Conservation (phyloP, 805 yeast genomes). For the Kluyveromyces dobzhanskii region DNA sequence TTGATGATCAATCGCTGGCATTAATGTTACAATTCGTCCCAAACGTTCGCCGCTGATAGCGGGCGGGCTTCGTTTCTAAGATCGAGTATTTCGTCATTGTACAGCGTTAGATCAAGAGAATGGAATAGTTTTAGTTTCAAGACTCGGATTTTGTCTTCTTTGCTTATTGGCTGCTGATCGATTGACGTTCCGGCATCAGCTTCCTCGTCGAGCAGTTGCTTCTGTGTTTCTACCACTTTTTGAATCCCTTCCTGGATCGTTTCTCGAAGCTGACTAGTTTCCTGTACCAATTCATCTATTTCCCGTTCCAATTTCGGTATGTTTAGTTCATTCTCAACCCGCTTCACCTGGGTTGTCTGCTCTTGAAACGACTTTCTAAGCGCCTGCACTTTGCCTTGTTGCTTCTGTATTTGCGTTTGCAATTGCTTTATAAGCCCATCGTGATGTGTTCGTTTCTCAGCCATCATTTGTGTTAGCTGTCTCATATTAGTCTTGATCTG, state of each 20-base stretch:
- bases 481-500: conserved; percentile 8
- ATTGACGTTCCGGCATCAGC: not conserved
- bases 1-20: too few relatives aligned
- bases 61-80: conserved; percentile 3
- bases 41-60: not conserved
- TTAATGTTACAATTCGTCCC: not conserved
- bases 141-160: conserved; percentile 22
- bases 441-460: conserved; percentile 6
- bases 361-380: conserved; percentile 9
- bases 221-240: conserved; percentile 3
- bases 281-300: conserved; percentile 9
- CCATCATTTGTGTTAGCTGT: conserved; percentile 8
- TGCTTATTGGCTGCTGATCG: not conserved
- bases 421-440: conserved; percentile 9
- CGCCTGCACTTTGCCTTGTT: conserved; percentile 10
- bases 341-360: conserved; percentile 14
- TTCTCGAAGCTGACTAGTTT: not conserved
- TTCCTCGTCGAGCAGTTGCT: not conserved
- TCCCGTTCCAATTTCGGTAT: conserved; percentile 12
- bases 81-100: conserved; percentile 25
- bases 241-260: conserved; percentile 1
- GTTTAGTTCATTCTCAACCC: conserved; percentile 12
- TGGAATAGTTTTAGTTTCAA: conserved; percentile 53
- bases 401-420: conserved; percentile 9
- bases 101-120: conserved; percentile 48